Percentiles rank a stretch among this genome's conserved stretches.
These are phyloP conservation scores for Paracoccidioides brasiliensis DNA, from an alignment of 2,329 filamentous ascomycete genomes.

Conservation along the genomic window DNA sequence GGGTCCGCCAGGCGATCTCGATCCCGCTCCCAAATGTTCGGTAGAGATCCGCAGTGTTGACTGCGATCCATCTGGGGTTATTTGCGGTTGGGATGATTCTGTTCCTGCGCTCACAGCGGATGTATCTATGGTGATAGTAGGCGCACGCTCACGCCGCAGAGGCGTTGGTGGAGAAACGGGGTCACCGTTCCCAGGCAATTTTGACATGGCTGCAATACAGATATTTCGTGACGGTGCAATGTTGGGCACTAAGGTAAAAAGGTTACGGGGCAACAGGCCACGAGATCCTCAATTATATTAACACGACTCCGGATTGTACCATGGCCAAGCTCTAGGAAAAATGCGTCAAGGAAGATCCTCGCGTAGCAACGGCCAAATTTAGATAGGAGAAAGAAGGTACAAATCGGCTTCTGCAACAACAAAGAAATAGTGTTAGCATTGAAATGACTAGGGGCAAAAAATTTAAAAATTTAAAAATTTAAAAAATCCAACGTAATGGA, in stretches of 20 bases:
- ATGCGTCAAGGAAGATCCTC: neutral
- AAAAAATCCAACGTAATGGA: neutral
- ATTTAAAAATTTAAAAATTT: neutral
- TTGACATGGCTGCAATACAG: constrained; percentile 17
- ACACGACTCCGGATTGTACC: neutral
- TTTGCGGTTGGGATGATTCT: constrained; percentile 22
- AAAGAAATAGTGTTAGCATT: neutral
- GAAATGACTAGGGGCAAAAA: neutral
- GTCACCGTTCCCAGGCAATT: constrained; percentile 17
- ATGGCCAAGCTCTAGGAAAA: neutral
- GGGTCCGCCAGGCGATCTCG: constrained; percentile 19
- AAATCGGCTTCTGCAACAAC: neutral
- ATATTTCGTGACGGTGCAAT: neutral
- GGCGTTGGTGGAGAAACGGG: constrained; percentile 20
- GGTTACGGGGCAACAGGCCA: neutral
- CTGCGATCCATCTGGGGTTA: constrained; percentile 23
- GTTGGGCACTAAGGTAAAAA: neutral
- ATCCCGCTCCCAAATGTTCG: constrained; percentile 22
- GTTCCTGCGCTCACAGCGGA: constrained; percentile 36
- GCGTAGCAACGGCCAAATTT: neutral
- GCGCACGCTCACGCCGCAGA: constrained; percentile 33
- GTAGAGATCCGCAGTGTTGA: constrained; percentile 27
- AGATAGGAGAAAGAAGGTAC: neutral
- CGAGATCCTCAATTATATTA: neutral
- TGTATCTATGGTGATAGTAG: constrained; percentile 46